Evolutionary conservation across 176 grass and related monocot species (phyloP).

Genomic region (Zoysia pacifica): DNA sequence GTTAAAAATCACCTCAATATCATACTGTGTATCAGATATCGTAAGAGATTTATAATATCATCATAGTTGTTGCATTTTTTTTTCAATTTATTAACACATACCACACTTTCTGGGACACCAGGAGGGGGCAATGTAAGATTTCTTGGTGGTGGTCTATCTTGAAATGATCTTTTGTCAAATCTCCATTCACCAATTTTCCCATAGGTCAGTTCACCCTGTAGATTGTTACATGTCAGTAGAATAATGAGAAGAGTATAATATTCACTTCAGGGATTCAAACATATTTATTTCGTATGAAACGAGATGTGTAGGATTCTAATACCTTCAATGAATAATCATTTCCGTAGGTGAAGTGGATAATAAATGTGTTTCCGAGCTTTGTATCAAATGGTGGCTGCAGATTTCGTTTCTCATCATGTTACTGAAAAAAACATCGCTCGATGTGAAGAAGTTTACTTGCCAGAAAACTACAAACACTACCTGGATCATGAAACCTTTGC

Average conservation of each 20-base stretch:
- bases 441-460: not conserved
- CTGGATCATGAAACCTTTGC: slow-evolving; percentile 99
- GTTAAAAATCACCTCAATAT: not conserved
- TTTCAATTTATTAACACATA: slow-evolving; percentile 33
- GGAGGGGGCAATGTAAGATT: slow-evolving; percentile 86
- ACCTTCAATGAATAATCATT: slow-evolving; percentile 93
- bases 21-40: not conserved
- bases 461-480: slow-evolving; percentile 20
- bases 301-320: slow-evolving; percentile 22
- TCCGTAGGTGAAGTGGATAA: slow-evolving; percentile 91
- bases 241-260: not conserved
- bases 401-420: slow-evolving; percentile 21
- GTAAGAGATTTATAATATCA: not conserved
- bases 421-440: slow-evolving; percentile 9
- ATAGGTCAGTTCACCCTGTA: slow-evolving; percentile 79
- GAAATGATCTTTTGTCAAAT: slow-evolving; percentile 83
- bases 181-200: slow-evolving; percentile 83
- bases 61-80: not conserved
- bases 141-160: slow-evolving; percentile 65
- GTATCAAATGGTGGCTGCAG: slow-evolving; percentile 60
- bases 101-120: slow-evolving; percentile 98
- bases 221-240: slow-evolving; percentile 1
- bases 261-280: not conserved
- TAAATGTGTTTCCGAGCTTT: slow-evolving; percentile 53
- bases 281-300: slow-evolving; percentile 19